Evolutionary conservation across 2,329 filamentous ascomycete species (phyloP), one percentile per base, ranked within the genome.

Genomic region (Atkinsonella texensis): DNA sequence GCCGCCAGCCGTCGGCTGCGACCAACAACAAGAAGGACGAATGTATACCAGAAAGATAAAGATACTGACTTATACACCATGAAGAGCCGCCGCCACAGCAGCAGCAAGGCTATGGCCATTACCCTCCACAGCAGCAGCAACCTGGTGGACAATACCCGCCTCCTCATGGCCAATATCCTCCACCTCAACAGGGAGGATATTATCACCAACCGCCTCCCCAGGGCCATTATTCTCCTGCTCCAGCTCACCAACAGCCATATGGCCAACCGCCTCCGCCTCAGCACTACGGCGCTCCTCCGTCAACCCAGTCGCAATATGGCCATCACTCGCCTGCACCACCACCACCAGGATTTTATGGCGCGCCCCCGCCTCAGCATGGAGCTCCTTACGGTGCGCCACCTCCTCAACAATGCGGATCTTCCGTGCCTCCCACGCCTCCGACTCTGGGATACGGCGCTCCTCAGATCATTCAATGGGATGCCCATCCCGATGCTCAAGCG

Each of bases 391-490:
- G 70, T 32, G 67, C 68, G 20, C 71, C 72, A 20, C 65, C 72
- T 40, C 63, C 61, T 50, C 55, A 53, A 38, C 40, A 42, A 23
- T 54, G 61, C 15, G 65, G 63, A 52, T 66, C 66, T 40, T 64
- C 66, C 50, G 58, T 59, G 8, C 73, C 77, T 42, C 80, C 84
- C 11, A 80, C 83, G 1, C 76, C 79, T 11, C 80, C 87, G 0
- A 86, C 86, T 0, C 68, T 77, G 0, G 90, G 90, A 38, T 96
- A 95, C 61, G 81, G 81, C 2, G 76, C 84, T 0, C 79, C 81
- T 12, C 85, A 87, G 60, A 72, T 79, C 45, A 85, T 87, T 43
- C 74, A 79, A 32, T 84, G 76, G 74, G 83, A 95, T 56, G 84
- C 81, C 46, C 75, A 71, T 3, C 70, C 73, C 12, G 83, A 93